A percentile compares a stretch with the other conserved stretches of the same genome.
Evolutionary conservation across 768 basidiomycete genomes (phyloP).

Genomic region (Russula foetens): DNA sequence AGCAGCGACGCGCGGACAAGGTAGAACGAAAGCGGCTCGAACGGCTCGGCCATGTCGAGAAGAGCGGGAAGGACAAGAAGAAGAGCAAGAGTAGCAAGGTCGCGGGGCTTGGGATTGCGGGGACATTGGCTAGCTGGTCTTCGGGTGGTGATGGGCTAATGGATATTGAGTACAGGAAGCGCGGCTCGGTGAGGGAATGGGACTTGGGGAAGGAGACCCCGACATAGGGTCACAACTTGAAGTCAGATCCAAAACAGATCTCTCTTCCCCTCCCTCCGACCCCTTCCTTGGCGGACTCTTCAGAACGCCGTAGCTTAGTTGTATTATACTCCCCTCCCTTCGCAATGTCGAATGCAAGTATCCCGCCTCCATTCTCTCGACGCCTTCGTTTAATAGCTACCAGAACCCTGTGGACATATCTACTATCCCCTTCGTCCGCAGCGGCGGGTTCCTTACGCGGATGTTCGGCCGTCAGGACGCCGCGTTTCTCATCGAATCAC

Average conservation of each 20-base stretch:
- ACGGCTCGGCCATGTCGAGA: constrained; percentile 43
- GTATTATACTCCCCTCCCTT: background rate
- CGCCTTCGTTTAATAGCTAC: background rate
- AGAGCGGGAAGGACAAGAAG: constrained; percentile 40
- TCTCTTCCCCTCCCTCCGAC: background rate
- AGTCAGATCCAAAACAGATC: background rate
- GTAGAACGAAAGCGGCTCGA: constrained; percentile 76
- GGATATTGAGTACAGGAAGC: constrained; percentile 83
- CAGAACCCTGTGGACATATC: background rate
- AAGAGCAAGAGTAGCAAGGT: constrained; percentile 31
- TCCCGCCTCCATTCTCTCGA: background rate
- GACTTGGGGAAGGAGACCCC: constrained; percentile 74
- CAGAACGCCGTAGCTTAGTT: background rate
- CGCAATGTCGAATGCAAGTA: background rate
- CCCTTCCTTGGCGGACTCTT: background rate
- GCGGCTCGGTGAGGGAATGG: constrained; percentile 85
- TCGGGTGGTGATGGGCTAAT: constrained; percentile 47
- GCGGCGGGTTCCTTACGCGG: background rate
- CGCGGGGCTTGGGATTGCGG: constrained; percentile 18
- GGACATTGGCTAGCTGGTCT: constrained; percentile 35
- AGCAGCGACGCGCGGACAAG: constrained; percentile 70
- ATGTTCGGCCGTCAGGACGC: constrained; percentile 15
- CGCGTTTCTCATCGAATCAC: constrained; percentile 4
- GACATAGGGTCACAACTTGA: background rate
- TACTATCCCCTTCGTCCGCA: background rate